Conservation (phyloP, 192 early-diverging fungal species). For the Coemansia umbellata region DNA sequence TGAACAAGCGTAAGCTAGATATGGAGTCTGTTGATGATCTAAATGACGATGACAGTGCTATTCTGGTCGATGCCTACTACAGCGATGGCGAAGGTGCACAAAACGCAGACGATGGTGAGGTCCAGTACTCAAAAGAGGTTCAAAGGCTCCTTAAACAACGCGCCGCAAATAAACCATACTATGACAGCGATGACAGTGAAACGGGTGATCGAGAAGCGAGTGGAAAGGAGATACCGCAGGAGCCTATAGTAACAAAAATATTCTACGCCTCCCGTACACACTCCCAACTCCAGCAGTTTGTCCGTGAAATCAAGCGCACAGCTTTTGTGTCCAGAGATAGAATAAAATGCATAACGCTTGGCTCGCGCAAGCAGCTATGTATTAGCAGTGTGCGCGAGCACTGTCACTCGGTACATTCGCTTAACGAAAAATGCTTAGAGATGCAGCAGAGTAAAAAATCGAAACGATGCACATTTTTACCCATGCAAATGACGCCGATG, state of each 20-base stretch:
- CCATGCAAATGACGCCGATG: constrained; percentile 50
- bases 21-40: no score
- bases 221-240: constrained; percentile 46
- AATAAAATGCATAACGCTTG: constrained; percentile 65
- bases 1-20: constrained; percentile 6
- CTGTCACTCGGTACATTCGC: constrained; percentile 16
- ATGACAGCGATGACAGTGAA: constrained; percentile 17
- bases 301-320: constrained; percentile 81
- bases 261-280: constrained; percentile 79
- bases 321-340: constrained; percentile 51
- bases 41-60: constrained; percentile 7
- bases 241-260: constrained; percentile 41
- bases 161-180: background rate
- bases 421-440: constrained; percentile 86
- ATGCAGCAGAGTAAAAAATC: constrained; percentile 54
- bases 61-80: constrained; percentile 61
- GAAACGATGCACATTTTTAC: constrained; percentile 53
- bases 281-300: constrained; percentile 88
- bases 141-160: constrained; percentile 53
- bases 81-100: constrained; percentile 52
- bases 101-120: constrained; percentile 32
- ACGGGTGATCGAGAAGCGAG: constrained; percentile 24
- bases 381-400: constrained; percentile 63
- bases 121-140: constrained; percentile 55
- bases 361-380: constrained; percentile 80